These are phyloP conservation scores for Pseudozyma thailandica DNA, from an alignment of 1,284 basidiomycete genomes.

Conservation along the genomic window DNA sequence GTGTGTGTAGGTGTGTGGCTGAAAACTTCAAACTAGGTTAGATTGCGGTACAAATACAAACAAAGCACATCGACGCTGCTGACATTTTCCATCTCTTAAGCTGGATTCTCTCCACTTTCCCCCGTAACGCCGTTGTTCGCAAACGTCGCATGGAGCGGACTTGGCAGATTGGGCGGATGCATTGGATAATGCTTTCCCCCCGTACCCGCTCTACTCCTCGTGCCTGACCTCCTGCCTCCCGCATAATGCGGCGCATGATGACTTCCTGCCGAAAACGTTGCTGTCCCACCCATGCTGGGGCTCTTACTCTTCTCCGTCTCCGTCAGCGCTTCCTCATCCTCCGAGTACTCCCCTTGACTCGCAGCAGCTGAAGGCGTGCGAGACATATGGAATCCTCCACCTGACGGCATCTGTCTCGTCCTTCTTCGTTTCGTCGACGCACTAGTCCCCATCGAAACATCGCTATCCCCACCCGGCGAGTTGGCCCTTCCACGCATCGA, in stretches of 20 bases:
- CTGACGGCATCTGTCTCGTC: slow-evolving; percentile 19
- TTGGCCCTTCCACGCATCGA: slow-evolving; percentile 38
- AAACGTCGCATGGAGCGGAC: slow-evolving; percentile 37
- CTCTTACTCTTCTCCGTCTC: slow-evolving; percentile 41
- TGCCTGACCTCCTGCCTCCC: slow-evolving; percentile 17
- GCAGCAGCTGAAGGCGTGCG: slow-evolving; percentile 34
- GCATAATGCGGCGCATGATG: slow-evolving; percentile 11
- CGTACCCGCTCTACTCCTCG: slow-evolving; percentile 30
- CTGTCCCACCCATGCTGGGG: slow-evolving; percentile 8
- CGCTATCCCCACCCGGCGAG: slow-evolving; percentile 42
- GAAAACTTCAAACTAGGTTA: too few species aligned
- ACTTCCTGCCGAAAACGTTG: slow-evolving; percentile 12
- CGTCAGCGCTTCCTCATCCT: slow-evolving; percentile 42
- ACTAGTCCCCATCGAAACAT: slow-evolving; percentile 51
- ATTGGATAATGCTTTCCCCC: slow-evolving; percentile 40
- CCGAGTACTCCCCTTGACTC: slow-evolving; percentile 21
- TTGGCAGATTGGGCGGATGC: slow-evolving; percentile 33
- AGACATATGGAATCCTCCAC: slow-evolving; percentile 44
- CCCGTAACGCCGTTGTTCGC: slow-evolving; percentile 3
- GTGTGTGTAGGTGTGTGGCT: too few species aligned
- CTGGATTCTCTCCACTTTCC: too few species aligned
- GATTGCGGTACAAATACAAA: slow-evolving; percentile 5
- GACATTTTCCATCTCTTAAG: neutral
- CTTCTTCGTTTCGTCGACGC: slow-evolving; percentile 50
- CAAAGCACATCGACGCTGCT: neutral